Base-by-base conservation (phyloP, 345 rosid genomes). In the thale cress (Arabidopsis thaliana) region DNA sequence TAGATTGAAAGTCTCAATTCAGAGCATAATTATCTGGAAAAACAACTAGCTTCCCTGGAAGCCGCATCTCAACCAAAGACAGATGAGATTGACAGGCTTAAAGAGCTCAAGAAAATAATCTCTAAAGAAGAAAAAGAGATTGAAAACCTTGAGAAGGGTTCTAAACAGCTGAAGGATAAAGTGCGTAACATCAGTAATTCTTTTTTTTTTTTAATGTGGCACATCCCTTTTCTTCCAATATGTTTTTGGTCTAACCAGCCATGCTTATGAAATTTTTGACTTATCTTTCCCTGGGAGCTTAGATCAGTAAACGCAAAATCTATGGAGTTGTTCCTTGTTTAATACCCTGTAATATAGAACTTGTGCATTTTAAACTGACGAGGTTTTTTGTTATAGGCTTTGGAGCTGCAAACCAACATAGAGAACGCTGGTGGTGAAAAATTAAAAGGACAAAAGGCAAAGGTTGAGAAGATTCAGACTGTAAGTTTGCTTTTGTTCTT, bases 371-470 rank as follows among this genome's bases (percentile, higher is more conserved):
- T 37, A 12, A 50, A 53, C 46, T 42, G 48, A 67, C 3, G 36
- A 8, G 45, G 59, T 55, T 41, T 79, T 66, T 59, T 66, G 30
- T 80, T 55, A 48, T 69, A 95, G 99, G 97, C 92, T n/a, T 62
- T 66, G 49, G 86, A 85, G 82, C 91, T 95, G 74, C 99, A 92
- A 83, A 86, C 73, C 70, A 87, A 86, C 80, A 85, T 95, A 85
- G 97, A 93, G 85, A 91, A 89, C 78, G 91, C 91, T 41, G 98
- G 97, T 34, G 99, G 97, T 70, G 93, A 87, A 84, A 81, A 63
- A 50, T 59, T 95, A 83, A 92, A 89, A 80, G 77, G 77, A 38
- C 99, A 95, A 72, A 95, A 92, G 80, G 65, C 83, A 68, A 95
- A 84, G 80, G 98, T 95, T 77, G 81, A 86, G 63, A 86, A 83